Percentiles rank a stretch among this genome's conserved stretches.
These are phyloP conservation scores for Starmerella floricola DNA, from an alignment of 805 yeast genomes.

Conservation along the genomic window DNA sequence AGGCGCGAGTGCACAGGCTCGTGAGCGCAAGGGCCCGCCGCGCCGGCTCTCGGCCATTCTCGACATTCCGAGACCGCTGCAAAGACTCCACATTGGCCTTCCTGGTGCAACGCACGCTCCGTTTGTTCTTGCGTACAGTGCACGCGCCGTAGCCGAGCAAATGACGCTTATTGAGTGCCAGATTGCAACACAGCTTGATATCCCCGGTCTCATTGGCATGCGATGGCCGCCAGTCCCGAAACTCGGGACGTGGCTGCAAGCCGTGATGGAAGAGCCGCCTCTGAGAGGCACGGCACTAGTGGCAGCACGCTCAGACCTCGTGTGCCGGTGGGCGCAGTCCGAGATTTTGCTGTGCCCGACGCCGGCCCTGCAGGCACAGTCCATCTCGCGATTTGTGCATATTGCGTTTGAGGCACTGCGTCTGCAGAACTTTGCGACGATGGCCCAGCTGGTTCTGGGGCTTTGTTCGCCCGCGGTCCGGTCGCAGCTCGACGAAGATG, in stretches of 20 bases:
- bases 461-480: conserved; percentile 40
- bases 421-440: conserved; percentile 71
- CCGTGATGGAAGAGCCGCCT: conserved; percentile 45
- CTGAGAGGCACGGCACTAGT: conserved; percentile 60
- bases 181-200: conserved; percentile 70
- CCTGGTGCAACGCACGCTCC: conserved; percentile 47
- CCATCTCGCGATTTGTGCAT: conserved; percentile 78
- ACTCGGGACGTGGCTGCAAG: conserved; percentile 71
- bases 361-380: conserved; percentile 46
- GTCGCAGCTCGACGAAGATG: conserved; percentile 44
- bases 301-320: conserved; percentile 72
- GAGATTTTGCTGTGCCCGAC: conserved; percentile 64
- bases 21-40: too few relatives aligned
- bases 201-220: conserved; percentile 76
- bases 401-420: conserved; percentile 62
- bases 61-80: conserved; percentile 19
- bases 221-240: conserved; percentile 47
- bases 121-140: conserved; percentile 61
- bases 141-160: conserved; percentile 61
- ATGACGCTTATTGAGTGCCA: conserved; percentile 81
- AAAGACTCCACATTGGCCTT: conserved; percentile 13
- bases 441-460: conserved; percentile 79
- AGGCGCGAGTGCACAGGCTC: too few relatives aligned
- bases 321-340: conserved; percentile 85
- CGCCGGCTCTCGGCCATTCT: too few relatives aligned